Evolutionary conservation across 2,329 filamentous ascomycete species (phyloP).

Genomic region (Cryphonectria naterciae): DNA sequence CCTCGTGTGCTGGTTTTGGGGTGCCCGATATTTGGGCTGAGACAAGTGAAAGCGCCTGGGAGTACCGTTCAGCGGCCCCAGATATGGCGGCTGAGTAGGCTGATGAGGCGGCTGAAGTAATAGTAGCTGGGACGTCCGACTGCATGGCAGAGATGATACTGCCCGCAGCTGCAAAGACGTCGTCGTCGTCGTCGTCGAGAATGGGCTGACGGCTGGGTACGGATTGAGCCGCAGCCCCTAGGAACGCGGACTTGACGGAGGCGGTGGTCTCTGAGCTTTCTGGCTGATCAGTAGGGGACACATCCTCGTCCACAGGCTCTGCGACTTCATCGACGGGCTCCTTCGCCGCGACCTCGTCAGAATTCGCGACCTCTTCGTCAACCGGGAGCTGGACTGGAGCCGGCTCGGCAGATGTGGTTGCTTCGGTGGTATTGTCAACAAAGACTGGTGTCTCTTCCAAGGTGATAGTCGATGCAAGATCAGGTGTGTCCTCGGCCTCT

Average conservation of each 20-base stretch:
- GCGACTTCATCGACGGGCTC: conserved; percentile 28
- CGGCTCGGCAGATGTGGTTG: conserved; percentile 33
- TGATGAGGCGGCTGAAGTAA: conserved; percentile 35
- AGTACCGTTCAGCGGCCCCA: conserved; percentile 69
- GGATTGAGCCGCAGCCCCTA: conserved; percentile 56
- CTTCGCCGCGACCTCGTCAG: conserved; percentile 28
- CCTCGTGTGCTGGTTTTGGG: conserved; percentile 69
- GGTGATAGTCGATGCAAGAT: conserved; percentile 31
- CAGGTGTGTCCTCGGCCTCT: conserved; percentile 17
- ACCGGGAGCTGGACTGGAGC: conserved; percentile 29
- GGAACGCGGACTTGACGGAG: conserved; percentile 50
- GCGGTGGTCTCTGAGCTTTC: conserved; percentile 35
- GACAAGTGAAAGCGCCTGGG: conserved; percentile 67
- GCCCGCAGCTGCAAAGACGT: conserved; percentile 43
- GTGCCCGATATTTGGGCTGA: conserved; percentile 71
- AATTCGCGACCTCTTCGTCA: conserved; percentile 29
- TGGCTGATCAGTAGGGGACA: conserved; percentile 29
- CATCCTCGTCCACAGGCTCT: conserved; percentile 23
- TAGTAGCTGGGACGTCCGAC: conserved; percentile 37
- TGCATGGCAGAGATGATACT: conserved; percentile 41
- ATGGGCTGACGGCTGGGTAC: conserved; percentile 53
- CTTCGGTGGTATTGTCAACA: conserved; percentile 33
- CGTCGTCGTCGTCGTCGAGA: conserved; percentile 53
- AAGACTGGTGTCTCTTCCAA: conserved; percentile 42
- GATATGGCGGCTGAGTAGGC: conserved; percentile 69